Evolutionary conservation across 208 protist species (phyloP).

Genomic region (Endotrypanum monterogeii): DNA sequence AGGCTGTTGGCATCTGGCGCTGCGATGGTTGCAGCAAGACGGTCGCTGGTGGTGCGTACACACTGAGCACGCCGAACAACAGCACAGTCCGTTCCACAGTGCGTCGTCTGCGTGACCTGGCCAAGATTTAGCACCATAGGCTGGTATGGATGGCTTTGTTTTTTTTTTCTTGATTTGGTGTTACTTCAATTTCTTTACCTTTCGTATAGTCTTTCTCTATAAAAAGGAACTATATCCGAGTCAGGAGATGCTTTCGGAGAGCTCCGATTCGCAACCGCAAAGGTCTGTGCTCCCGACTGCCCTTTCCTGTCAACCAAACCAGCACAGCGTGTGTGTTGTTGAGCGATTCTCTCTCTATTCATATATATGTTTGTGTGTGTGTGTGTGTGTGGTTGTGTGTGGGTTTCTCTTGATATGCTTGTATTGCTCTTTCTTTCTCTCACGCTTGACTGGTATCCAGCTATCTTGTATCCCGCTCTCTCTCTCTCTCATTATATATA

Average conservation of each 20-base stretch:
- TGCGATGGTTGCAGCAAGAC: slow-evolving; percentile 97
- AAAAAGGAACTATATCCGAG: not conserved
- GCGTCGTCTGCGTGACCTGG: slow-evolving; percentile 97
- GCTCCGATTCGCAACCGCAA: not conserved
- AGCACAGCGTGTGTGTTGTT: not conserved
- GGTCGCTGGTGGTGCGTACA: slow-evolving; percentile 98
- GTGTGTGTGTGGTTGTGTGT: not conserved
- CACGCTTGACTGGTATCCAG: slow-evolving; percentile 3
- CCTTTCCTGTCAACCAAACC: not conserved
- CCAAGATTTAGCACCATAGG: slow-evolving; percentile 54
- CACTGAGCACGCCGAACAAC: slow-evolving; percentile 95
- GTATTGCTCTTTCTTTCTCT: too few relatives aligned
- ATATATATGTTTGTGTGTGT: not conserved
- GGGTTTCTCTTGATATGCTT: not conserved
- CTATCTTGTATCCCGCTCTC: not conserved
- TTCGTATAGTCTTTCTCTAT: too few relatives aligned
- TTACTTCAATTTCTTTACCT: not conserved
- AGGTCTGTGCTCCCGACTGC: not conserved
- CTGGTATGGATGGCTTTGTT: not conserved
- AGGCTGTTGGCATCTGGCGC: slow-evolving; percentile 99
- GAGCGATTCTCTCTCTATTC: too few relatives aligned
- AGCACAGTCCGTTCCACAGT: slow-evolving; percentile 97
- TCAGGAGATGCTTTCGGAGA: not conserved
- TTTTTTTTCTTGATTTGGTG: not conserved
- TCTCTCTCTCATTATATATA: not conserved